Conservation (phyloP, 1,284 basidiomycete genomes). For the Singerocomus inundabilis region DNA sequence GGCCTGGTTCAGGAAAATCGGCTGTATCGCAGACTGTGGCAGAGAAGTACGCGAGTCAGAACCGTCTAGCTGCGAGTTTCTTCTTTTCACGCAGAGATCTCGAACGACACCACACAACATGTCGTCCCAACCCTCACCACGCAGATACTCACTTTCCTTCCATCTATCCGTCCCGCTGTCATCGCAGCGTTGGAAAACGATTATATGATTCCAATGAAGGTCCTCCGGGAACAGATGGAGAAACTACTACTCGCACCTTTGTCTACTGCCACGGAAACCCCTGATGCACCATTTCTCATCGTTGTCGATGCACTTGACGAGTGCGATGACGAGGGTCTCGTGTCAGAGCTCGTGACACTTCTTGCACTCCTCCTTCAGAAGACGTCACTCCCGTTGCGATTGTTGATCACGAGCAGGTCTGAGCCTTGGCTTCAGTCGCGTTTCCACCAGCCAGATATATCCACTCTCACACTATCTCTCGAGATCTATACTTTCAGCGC, state of each 20-base stretch:
- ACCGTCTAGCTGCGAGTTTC: too few relatives aligned
- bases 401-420: too few relatives aligned
- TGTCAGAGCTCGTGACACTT: conserved; percentile 20
- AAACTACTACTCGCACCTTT: conserved; percentile 16
- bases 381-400: conserved; percentile 15
- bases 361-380: conserved; percentile 10
- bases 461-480: too few relatives aligned
- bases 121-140: conserved; percentile 15
- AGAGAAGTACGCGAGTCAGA: too few relatives aligned
- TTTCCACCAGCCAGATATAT: too few relatives aligned
- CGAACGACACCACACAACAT: conserved; percentile 7
- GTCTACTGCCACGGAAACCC: not conserved
- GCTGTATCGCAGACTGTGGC: not conserved
- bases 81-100: not conserved
- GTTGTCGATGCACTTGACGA: conserved; percentile 25
- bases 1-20: not conserved
- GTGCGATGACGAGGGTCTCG: conserved; percentile 19
- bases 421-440: too few relatives aligned
- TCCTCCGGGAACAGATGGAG: conserved; percentile 23
- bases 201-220: conserved; percentile 20
- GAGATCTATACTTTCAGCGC: too few relatives aligned
- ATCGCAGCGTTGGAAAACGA: conserved; percentile 15
- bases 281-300: conserved; percentile 8
- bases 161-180: conserved; percentile 8
- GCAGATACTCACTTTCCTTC: conserved; percentile 11